Base-by-base conservation (phyloP, 192 early-diverging fungal species). In the Kappamyces sp. region DNA sequence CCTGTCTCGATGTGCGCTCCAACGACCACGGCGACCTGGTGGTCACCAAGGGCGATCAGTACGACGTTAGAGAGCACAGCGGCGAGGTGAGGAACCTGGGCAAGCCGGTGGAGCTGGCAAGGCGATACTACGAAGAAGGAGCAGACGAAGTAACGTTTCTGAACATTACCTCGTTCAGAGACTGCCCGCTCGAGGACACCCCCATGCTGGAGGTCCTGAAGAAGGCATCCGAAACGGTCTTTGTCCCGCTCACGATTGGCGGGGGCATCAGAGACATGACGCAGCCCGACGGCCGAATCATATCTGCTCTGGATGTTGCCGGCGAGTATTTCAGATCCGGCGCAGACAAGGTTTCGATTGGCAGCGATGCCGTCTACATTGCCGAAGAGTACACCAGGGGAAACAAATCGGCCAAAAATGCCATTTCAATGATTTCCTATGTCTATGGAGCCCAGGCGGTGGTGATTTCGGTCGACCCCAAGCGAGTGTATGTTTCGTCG, bases 41-140 rank as follows among this genome's bases (percentile, higher is more conserved):
- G 3, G 97, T 99, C 1, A 99, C 97, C 15, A 99, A 99, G 70
- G 97, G 97, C 34, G 95, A 99, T 71, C 94, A 98, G 66, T 98
- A 99, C 77, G 97, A 98, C 65, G 95, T 99, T 1, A 83, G 95
- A 9, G 95, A 98, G 63, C 68, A 74, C 4, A 65, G n/a, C 42
- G 49, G 49, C 2, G 77, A 81, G 10, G 92, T 99, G 13, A 84
- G 97, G 1, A 99, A 99, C 66, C 70, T 99, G 36, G 97, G 97
- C 12, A 95, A 96, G 58, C 97, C 97, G 5, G 95, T 99, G 1
- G 93, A 94, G 41, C 73, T 99, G 42, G 91, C 94, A 12, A 74
- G 76, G 5, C 74, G 88, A 12, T 99, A 99, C 74, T 99, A 87
- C 68, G 80, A 87, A 37, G 90, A 95, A 62, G 95, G 97, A 15